Conservation (phyloP, 2,329 filamentous ascomycete genomes). For the Talaromyces funiculosus region DNA sequence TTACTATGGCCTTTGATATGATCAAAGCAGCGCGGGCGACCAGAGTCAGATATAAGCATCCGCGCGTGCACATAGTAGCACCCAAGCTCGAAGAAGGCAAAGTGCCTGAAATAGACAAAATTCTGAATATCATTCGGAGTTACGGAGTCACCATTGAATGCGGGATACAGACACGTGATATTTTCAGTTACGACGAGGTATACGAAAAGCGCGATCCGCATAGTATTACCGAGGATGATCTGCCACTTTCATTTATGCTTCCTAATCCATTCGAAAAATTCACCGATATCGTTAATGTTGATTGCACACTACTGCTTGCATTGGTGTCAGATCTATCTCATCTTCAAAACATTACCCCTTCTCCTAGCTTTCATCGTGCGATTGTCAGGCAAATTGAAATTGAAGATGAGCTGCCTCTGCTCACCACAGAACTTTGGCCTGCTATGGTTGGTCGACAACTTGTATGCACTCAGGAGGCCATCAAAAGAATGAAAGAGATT, state of each 20-base stretch:
- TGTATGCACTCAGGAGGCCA: conserved; percentile 62
- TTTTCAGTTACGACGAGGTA: conserved; percentile 3
- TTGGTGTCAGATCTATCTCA: conserved; percentile 70
- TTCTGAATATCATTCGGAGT: conserved; percentile 52
- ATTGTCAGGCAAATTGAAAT: conserved; percentile 61
- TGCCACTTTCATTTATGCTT: conserved; percentile 30
- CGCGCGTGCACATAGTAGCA: conserved; percentile 55
- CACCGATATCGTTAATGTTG: conserved; percentile 43
- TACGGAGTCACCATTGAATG: conserved; percentile 43
- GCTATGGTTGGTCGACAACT: conserved; percentile 53
- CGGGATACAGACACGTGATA: conserved; percentile 20
- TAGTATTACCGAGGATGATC: conserved; percentile 13
- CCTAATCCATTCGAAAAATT: conserved; percentile 38
- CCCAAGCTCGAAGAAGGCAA: conserved; percentile 52
- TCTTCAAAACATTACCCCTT: conserved; percentile 36
- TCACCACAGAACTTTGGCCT: conserved; percentile 58
- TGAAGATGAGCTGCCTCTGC: conserved; percentile 56
- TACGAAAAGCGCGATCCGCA: conserved; percentile 10
- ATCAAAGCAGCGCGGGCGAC: conserved; percentile 52
- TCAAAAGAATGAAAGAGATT: conserved; percentile 61
- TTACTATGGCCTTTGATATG: conserved; percentile 56
- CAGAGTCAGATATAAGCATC: conserved; percentile 55
- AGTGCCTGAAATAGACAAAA: conserved; percentile 50
- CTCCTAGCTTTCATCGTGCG: conserved; percentile 53
- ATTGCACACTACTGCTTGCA: conserved; percentile 63